phyloP scores from a whole-genome alignment of 495 filamentous ascomycete species.

The Cercophora scortea region DNA sequence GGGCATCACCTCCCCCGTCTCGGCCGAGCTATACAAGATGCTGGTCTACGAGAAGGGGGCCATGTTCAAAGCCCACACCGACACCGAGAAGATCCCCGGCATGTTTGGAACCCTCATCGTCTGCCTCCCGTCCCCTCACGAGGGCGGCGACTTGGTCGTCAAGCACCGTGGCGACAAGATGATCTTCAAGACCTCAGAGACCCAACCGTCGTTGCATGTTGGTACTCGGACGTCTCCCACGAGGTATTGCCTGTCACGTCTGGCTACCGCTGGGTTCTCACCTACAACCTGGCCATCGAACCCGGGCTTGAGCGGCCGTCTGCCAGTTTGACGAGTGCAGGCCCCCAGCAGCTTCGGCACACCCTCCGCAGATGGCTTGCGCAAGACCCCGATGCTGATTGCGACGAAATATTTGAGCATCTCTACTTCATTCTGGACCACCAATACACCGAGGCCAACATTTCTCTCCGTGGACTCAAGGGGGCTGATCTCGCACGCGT shows the following conservation, averaged over 20 bases:
- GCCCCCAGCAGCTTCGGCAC: too few species aligned
- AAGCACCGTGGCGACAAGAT: conserved; percentile 29
- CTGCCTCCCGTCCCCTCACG: conserved; percentile 41
- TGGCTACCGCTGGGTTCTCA: conserved; percentile 45
- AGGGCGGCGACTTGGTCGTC: conserved; percentile 43
- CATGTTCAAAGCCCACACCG: conserved; percentile 45
- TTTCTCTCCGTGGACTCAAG: too few species aligned
- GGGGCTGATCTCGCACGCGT: too few species aligned
- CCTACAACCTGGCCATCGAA: conserved; percentile 56
- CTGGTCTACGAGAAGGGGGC: conserved; percentile 49
- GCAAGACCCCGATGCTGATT: too few species aligned
- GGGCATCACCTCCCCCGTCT: conserved; percentile 22
- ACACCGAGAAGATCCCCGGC: conserved; percentile 45
- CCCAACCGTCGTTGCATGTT: conserved; percentile 26
- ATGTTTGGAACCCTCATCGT: conserved; percentile 53
- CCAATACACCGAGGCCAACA: too few species aligned
- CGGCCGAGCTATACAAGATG: conserved; percentile 46
- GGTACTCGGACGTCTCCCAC: conserved; percentile 49
- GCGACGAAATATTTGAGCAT: too few species aligned
- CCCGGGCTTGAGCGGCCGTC: too few species aligned
- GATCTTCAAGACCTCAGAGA: conserved; percentile 30
- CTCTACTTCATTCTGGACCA: too few species aligned
- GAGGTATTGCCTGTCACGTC: conserved; percentile 42
- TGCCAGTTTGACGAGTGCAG: too few species aligned
- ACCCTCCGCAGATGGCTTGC: too few species aligned